Evolutionary conservation across 176 grass and related monocot genomes (phyloP), one percentile per base, ranked within the genome.

Genomic region (Triticum urartu): DNA sequence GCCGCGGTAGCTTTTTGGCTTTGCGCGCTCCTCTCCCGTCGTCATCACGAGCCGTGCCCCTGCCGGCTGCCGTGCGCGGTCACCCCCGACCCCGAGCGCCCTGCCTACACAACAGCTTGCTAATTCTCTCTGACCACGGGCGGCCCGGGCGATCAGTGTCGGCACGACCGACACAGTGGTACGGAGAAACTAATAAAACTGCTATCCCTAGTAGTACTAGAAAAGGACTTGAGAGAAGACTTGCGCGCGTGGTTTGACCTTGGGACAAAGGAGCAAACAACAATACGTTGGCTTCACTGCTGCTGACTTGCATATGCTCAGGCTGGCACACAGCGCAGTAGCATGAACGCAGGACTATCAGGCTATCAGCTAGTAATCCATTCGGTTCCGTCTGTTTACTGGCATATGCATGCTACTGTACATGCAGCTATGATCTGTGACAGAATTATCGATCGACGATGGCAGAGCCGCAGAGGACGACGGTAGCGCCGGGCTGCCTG

Each of bases 191-290:
- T 6, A 1, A 52, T 52, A 15, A 2, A 52, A 52, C 14, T 17
- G 48, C 48, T 14, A 20, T 34, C 30, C 14, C 5, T 45, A 35
- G 4, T 26, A 56, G 33, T 21, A 10, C 9, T 45, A 39, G 75
- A 89, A 84, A 89, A 80, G 43, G 87, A 89, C 87, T 11, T 1
- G 39, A 88, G 81, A 64, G 15, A 58, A 18, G 52, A 0, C 54
- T 8, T 3, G 20, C 47, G 39, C 76, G 54, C 75, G 2, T 13
- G 34, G 78, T 89, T 86, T 89, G 83, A 89, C 83, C 71, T 86
- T 77, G 38, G 38, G 20, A 61, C 6, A 7, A n/a, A 33, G 13
- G 38, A 7, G 14, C 52, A 62, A 47, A 33, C 54, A 64, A 34
- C 70, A 2, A 42, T 47, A 43, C 35, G 11, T 42, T 7, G 3